These are phyloP conservation scores for Cinchona pubescens DNA, from an alignment of 257 asterid genomes.

Conservation along the genomic window DNA sequence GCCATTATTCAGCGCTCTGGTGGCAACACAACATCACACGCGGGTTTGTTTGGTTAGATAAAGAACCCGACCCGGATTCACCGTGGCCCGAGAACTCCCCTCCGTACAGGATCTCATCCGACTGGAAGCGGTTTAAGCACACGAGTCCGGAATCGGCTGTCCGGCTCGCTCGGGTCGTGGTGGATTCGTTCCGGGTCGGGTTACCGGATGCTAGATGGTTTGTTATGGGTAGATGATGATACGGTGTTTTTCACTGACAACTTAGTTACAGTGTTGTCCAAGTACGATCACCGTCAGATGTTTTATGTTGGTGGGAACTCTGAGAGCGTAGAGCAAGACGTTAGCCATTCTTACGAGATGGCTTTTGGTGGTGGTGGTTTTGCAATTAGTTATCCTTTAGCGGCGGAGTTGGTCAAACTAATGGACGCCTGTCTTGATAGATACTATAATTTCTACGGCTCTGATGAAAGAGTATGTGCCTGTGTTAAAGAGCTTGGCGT, in stretches of 20 bases:
- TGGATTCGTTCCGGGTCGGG: slow-evolving; percentile 60
- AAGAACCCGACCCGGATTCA: slow-evolving; percentile 30
- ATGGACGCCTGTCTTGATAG: slow-evolving; percentile 77
- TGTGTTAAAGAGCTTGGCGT: slow-evolving; percentile 82
- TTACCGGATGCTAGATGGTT: slow-evolving; percentile 76
- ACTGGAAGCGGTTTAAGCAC: slow-evolving; percentile 55
- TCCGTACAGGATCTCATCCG: slow-evolving; percentile 58
- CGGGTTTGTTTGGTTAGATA: slow-evolving; percentile 70
- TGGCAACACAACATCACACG: slow-evolving; percentile 65
- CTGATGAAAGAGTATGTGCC: slow-evolving; percentile 91
- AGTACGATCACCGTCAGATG: slow-evolving; percentile 75
- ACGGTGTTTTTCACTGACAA: slow-evolving; percentile 81
- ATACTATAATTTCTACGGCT: slow-evolving; percentile 78
- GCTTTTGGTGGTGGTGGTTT: slow-evolving; percentile 97
- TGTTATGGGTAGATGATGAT: slow-evolving; percentile 97
- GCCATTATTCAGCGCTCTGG: slow-evolving; percentile 64
- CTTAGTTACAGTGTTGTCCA: slow-evolving; percentile 56
- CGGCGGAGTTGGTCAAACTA: slow-evolving; percentile 43
- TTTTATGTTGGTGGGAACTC: slow-evolving; percentile 77
- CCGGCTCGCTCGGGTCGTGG: slow-evolving; percentile 66
- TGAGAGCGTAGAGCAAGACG: slow-evolving; percentile 87
- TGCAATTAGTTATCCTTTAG: slow-evolving; percentile 74
- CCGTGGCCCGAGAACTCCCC: slow-evolving; percentile 31
- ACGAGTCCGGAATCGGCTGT: slow-evolving; percentile 63
- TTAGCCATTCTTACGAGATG: slow-evolving; percentile 75